Conservation (phyloP, 139 green algal species). For the Prasinococcaceae sp. region DNA sequence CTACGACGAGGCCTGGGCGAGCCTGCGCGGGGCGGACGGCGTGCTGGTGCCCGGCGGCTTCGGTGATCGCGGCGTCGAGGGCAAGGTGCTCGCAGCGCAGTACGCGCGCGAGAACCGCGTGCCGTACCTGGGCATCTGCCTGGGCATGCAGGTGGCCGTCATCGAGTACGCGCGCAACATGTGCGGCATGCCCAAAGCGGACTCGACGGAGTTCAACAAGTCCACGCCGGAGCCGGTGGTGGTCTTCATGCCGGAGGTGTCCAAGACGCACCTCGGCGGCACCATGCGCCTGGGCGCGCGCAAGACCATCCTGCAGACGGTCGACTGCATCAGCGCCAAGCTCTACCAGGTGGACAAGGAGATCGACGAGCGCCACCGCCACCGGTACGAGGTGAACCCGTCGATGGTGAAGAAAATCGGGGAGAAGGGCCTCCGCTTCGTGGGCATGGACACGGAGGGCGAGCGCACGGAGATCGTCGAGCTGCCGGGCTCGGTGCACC, state of each 20-base stretch:
- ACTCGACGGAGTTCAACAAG: conserved; percentile 76
- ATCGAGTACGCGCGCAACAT: conserved; percentile 96
- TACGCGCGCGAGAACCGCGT: conserved; percentile 61
- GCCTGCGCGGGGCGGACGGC: conserved; percentile 51
- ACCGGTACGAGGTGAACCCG: conserved; percentile 86
- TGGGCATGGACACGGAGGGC: conserved; percentile 74
- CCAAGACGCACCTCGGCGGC: conserved; percentile 79
- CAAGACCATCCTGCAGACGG: conserved; percentile 72
- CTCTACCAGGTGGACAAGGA: conserved; percentile 35
- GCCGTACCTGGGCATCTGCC: conserved; percentile 96
- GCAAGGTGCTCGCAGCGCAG: conserved; percentile 80
- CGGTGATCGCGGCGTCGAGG: conserved; percentile 74
- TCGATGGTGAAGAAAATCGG: conserved; percentile 74
- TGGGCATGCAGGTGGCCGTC: conserved; percentile 94
- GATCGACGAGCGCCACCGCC: conserved; percentile 86
- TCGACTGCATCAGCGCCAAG: conserved; percentile 76
- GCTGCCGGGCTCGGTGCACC: conserved; percentile 63
- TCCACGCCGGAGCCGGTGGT: conserved; percentile 64
- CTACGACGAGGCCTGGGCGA: conserved; percentile 28
- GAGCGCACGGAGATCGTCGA: conserved; percentile 96
- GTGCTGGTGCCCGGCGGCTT: conserved; percentile 95
- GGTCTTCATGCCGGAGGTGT: conserved; percentile 96
- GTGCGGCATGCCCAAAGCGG: conserved; percentile 49
- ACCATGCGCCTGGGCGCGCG: conserved; percentile 93
- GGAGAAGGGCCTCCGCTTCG: conserved; percentile 67